Evolutionary conservation across 331 rosid species (phyloP).

Genomic region (Quercus tomentella): DNA sequence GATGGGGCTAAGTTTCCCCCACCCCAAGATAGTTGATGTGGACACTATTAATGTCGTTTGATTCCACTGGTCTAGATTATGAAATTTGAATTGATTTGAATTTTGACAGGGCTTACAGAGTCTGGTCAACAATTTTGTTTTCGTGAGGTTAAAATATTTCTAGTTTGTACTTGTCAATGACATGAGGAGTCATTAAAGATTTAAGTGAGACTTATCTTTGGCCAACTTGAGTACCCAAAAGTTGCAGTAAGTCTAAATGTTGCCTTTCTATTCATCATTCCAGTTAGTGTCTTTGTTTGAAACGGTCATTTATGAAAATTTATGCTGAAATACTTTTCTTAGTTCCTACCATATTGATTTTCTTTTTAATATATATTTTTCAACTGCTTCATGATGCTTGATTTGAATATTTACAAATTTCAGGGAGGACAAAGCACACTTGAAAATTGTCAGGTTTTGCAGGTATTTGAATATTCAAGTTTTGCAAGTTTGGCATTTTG

Average conservation of each 20-base stretch:
- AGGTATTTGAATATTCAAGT: constrained; percentile 34
- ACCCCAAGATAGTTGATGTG: too few relatives aligned
- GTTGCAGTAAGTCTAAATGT: not conserved
- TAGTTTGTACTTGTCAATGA: not conserved
- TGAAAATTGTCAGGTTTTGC: constrained; percentile 91
- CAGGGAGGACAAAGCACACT: constrained; percentile 94
- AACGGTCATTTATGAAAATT: not conserved
- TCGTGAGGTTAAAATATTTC: not conserved
- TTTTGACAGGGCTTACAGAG: not conserved
- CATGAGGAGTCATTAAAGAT: not conserved
- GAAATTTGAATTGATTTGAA: not conserved
- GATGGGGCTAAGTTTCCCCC: too few relatives aligned
- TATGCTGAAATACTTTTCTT: not conserved
- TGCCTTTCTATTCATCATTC: not conserved
- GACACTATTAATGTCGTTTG: too few relatives aligned
- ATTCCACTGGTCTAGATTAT: too few relatives aligned
- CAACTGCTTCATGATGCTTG: constrained; percentile 15
- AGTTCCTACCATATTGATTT: not conserved
- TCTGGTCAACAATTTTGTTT: not conserved
- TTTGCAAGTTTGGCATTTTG: not conserved
- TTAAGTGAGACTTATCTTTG: not conserved
- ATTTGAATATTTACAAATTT: constrained; percentile 28
- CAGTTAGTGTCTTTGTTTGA: not conserved
- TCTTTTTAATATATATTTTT: not conserved
- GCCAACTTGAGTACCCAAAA: not conserved